These are phyloP conservation scores for Camillea tinctor DNA, from an alignment of 2,329 filamentous ascomycete species.

Conservation along the genomic window DNA sequence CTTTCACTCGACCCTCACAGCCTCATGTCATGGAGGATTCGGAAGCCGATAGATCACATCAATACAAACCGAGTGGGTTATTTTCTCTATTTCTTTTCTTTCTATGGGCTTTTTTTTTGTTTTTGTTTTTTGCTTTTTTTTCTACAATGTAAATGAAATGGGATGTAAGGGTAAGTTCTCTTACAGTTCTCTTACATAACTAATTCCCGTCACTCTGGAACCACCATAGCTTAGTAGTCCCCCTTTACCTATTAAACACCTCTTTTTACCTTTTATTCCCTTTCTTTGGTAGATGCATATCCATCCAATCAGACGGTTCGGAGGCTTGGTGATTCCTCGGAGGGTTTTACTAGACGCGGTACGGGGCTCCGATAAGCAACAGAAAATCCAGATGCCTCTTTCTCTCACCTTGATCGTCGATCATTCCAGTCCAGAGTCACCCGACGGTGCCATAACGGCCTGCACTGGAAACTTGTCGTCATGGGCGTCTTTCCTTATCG, in stretches of 20 bases:
- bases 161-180: too few species aligned
- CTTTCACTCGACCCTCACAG: too few species aligned
- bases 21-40: too few species aligned
- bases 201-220: background rate
- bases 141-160: conserved; percentile 19
- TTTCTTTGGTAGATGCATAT: background rate
- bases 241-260: too few species aligned
- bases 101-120: too few species aligned
- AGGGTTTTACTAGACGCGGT: background rate
- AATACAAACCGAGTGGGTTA: background rate
- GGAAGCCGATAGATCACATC: too few species aligned
- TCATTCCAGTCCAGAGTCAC: background rate
- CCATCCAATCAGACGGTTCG: background rate
- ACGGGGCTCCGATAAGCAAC: background rate
- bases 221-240: background rate
- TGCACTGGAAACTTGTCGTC: too few species aligned
- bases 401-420: background rate
- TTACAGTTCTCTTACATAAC: background rate
- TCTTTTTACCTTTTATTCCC: background rate
- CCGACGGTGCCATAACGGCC: too few species aligned
- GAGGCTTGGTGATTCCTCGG: background rate
- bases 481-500: background rate
- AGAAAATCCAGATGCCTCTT: background rate
- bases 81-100: background rate
- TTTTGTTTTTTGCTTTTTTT: background rate